Conservation (phyloP, 2,329 filamentous ascomycete species). For the Incumbomyces delicatus region DNA sequence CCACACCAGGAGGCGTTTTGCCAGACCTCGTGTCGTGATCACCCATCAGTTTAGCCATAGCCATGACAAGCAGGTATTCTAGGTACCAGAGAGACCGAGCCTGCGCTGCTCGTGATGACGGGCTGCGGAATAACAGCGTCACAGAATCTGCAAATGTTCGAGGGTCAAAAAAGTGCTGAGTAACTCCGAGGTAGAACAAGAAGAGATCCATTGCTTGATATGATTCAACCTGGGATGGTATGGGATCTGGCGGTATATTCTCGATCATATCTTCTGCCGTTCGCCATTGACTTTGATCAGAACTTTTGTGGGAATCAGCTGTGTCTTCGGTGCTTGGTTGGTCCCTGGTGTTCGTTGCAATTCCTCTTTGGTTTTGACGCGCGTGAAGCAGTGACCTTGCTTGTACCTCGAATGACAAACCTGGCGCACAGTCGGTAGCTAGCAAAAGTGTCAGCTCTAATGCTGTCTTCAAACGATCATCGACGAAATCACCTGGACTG, state of each 20-base stretch:
- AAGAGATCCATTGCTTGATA: slow-evolving; percentile 19
- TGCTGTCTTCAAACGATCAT: too few species aligned
- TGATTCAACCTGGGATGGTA: slow-evolving; percentile 7
- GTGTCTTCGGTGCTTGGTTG: too few species aligned
- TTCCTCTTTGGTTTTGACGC: background rate
- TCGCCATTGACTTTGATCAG: background rate
- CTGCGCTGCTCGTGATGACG: slow-evolving; percentile 7
- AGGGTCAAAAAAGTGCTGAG: slow-evolving; percentile 20
- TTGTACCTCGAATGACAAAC: background rate
- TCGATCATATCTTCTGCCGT: background rate
- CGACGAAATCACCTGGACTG: too few species aligned
- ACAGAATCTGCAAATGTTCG: slow-evolving; percentile 18
- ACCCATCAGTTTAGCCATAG: slow-evolving; percentile 20
- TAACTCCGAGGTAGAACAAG: slow-evolving; percentile 20
- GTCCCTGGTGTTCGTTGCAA: background rate
- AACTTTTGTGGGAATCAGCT: background rate
- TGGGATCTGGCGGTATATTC: background rate
- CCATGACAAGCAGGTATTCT: slow-evolving; percentile 22
- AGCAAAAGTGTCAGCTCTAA: background rate
- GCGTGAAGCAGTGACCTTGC: background rate
- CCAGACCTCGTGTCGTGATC: slow-evolving; percentile 16
- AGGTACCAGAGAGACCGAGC: slow-evolving; percentile 16
- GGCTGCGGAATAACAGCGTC: slow-evolving; percentile 9
- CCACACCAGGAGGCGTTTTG: slow-evolving; percentile 5
- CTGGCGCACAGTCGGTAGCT: background rate